Base-by-base conservation (phyloP, 805 yeast genomes). In the Hanseniaspora thailandica region DNA sequence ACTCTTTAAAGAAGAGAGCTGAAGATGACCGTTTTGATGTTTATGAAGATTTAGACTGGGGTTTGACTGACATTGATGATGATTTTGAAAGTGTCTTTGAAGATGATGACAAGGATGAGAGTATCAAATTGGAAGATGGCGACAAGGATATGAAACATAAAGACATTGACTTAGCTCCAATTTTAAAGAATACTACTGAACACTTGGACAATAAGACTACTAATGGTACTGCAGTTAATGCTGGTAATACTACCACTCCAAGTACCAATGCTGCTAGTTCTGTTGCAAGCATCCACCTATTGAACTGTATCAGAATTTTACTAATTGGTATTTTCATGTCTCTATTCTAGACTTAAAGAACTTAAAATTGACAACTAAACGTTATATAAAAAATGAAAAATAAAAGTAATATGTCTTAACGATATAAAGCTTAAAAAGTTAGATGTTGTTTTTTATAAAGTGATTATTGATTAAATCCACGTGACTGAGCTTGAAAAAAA, bases 21-120 rank as follows among this genome's bases (percentile, higher is more conserved):
- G 23, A 25, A n/a, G 31, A 26, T 10, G 19, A n/a, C 1, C 30
- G 30, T 41, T 25, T 17, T 10, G 23, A 35, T 46, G 13, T 26
- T n/a, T 23, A 35, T 12, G 38, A 46, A 15, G 26, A 34, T 6
- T 36, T 46, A 25, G 50, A 46, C 43, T 46, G 50, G 50, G 50
- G 50, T 26, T 17, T 46, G 19, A 26, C 19, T 6, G 44, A 35
- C 5, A 2, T 10, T 3, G 39, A 25, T 41, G 45, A 41, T 5
- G 45, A 41, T 13, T 40, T n/a, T 6, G 7, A n/a, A n/a, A 17
- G 15, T 8, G 10, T 34, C 2, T 15, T 23, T 3, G 44, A 40
- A n/a, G 44, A 40, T 7, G 44, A 40, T 6, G 30, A 38, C 3
- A 10, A 38, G 22, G 43, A 25, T 9, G 45, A 41, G 13, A 23